phyloP scores from a whole-genome alignment of 495 filamentous ascomycete species.

The Aspergillus nanangensis region DNA sequence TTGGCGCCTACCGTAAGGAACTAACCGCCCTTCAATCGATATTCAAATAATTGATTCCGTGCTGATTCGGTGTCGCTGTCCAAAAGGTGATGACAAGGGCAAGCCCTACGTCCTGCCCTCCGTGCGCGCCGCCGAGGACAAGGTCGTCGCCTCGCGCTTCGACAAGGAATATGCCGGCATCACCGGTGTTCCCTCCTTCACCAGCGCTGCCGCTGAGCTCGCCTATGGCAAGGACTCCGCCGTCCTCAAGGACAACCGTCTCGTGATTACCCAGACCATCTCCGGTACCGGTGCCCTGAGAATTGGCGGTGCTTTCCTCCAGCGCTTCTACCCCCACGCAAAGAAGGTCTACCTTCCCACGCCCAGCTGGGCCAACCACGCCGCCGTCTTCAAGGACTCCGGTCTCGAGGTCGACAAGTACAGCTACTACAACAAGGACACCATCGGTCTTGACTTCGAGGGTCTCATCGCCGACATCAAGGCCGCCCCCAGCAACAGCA shows the following conservation, averaged over 20 bases:
- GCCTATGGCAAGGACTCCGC: slow-evolving; percentile 81
- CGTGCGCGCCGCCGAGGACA: slow-evolving; percentile 82
- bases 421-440: slow-evolving; percentile 98
- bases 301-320: slow-evolving; percentile 89
- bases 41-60: no score
- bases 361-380: slow-evolving; percentile 98
- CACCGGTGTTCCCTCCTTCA: slow-evolving; percentile 91
- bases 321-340: slow-evolving; percentile 79
- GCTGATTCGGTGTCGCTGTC: slow-evolving; percentile 1
- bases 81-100: slow-evolving; percentile 78
- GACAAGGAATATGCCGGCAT: slow-evolving; percentile 99
- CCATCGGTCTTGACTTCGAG: slow-evolving; percentile 95
- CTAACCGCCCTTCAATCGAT: no score
- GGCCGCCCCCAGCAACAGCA: slow-evolving; percentile 76
- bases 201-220: slow-evolving; percentile 81
- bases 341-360: slow-evolving; percentile 96
- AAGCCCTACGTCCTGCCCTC: slow-evolving; percentile 97
- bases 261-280: slow-evolving; percentile 96
- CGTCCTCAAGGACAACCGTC: slow-evolving; percentile 67
- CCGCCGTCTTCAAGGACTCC: slow-evolving; percentile 90
- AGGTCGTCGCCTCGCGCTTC: slow-evolving; percentile 66
- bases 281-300: slow-evolving; percentile 94
- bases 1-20: slow-evolving; percentile 49
- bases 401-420: slow-evolving; percentile 89
- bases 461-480: slow-evolving; percentile 91